These are phyloP conservation scores for Fusarium succisae DNA, from an alignment of 2,329 filamentous ascomycete species.

Conservation along the genomic window DNA sequence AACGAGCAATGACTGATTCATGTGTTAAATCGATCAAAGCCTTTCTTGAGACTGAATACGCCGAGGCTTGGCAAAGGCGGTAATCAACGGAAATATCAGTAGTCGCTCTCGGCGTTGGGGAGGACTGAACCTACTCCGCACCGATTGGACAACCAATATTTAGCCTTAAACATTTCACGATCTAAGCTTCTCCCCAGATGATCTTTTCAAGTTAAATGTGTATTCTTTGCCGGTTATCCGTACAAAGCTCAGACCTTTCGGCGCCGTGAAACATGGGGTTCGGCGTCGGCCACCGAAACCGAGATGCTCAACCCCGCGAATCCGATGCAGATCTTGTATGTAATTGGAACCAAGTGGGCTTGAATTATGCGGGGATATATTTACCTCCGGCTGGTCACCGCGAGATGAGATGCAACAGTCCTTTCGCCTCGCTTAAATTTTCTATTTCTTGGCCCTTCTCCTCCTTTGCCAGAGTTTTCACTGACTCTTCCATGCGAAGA, in stretches of 20 bases:
- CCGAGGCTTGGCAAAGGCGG: background rate
- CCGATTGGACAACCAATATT: background rate
- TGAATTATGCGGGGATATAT: constrained; percentile 23
- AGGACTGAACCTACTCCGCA: background rate
- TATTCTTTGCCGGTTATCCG: background rate
- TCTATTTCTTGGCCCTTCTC: background rate
- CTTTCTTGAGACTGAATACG: too few species aligned
- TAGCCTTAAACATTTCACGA: background rate
- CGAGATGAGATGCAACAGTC: constrained; percentile 8
- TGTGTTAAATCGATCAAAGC: rapidly evolving
- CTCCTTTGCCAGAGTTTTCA: background rate
- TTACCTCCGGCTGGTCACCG: background rate
- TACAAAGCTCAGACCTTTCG: background rate
- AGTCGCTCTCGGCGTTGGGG: background rate
- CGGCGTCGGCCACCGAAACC: constrained; percentile 10
- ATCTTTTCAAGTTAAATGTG: background rate
- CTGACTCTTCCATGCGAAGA: background rate
- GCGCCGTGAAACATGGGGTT: background rate
- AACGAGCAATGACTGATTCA: too few species aligned
- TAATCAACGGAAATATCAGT: background rate
- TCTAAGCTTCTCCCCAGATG: background rate
- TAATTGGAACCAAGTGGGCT: background rate
- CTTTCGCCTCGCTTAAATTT: constrained; percentile 12
- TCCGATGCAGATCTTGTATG: constrained; percentile 14
- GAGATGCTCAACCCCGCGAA: constrained; percentile 1